Conservation (phyloP, 176 grass and related monocot genomes). For the Aechmea fasciata region DNA sequence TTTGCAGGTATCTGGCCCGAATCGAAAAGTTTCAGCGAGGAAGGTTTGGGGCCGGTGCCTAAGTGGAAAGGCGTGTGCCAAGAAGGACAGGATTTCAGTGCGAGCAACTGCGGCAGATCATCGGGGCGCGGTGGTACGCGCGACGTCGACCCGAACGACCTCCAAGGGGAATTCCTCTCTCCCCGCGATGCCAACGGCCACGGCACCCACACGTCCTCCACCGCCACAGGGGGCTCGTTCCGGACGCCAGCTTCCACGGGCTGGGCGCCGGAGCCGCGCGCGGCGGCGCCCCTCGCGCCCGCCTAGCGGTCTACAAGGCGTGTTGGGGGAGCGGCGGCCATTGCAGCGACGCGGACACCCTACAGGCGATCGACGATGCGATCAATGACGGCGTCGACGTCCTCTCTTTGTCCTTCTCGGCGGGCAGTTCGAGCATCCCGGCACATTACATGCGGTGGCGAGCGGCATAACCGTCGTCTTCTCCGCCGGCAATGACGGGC, state of each 20-base stretch:
- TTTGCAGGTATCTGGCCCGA: slow-evolving; percentile 14
- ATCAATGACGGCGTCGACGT: slow-evolving; percentile 82
- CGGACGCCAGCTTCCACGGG: slow-evolving; percentile 42
- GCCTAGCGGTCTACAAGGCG: slow-evolving; percentile 78
- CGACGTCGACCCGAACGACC: not conserved
- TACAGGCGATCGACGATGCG: slow-evolving; percentile 60
- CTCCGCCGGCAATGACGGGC: not conserved
- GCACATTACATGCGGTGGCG: not conserved
- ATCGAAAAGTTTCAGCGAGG: slow-evolving; percentile 6
- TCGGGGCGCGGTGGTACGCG: slow-evolving; percentile 17
- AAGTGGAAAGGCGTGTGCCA: slow-evolving; percentile 13
- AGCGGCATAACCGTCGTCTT: not conserved
- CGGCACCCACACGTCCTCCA: slow-evolving; percentile 72
- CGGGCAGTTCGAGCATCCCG: not conserved
- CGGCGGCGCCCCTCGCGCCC: slow-evolving; percentile 65
- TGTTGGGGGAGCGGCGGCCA: slow-evolving; percentile 45
- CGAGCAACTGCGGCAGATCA: slow-evolving; percentile 12
- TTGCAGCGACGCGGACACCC: slow-evolving; percentile 61
- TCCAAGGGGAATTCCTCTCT: slow-evolving; percentile 14
- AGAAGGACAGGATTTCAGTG: not conserved
- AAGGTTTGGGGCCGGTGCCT: slow-evolving; percentile 4
- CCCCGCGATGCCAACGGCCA: slow-evolving; percentile 65
- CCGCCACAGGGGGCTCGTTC: slow-evolving; percentile 41
- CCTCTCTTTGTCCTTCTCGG: slow-evolving; percentile 65
- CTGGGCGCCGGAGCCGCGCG: slow-evolving; percentile 59